Evolutionary conservation across 2,329 filamentous ascomycete species (phyloP), one percentile per base, ranked within the genome.

Genomic region (Sclerotinia spermophila): DNA sequence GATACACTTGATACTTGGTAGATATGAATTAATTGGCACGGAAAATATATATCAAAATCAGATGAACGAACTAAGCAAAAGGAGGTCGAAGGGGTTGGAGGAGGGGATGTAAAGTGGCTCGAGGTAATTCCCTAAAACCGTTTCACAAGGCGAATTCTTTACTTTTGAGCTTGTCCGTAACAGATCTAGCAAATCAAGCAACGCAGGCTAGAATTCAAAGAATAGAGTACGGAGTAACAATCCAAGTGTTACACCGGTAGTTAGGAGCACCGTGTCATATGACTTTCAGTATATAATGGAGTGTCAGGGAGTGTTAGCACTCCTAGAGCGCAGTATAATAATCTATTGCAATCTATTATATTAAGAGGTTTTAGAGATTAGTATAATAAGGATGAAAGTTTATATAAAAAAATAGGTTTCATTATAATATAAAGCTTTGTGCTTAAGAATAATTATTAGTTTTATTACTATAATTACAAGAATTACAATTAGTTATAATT

Each of bases 81-180:
- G 8, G 59, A 10, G 59, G 59, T 24, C 21, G 59, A 45, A 15
- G 40, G 27, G 27, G 6, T 15, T 27, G 42, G 44, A 44, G 5
- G 56, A 35, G 56, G 56, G 56, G 56, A 38, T 59, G 38, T 30
- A 27, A 51, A 33, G 35, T 62, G 59, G 59, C 17, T 62, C 59
- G 40, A 30, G 38, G 38, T 33, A 15, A 44, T 62, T 62, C 27
- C 17, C 8, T 62, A 62, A 27, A 62, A 42, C 30, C 24, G 30
- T 51, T 65, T 51, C 27, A 65, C 38, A 51, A 38, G 62, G 33
- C 62, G 62, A 62, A 21, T 33, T 35, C 60, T 62, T 35, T 62
- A 33, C 45, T 48, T 33, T 27, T 38, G 55, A 58, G 4, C 55
- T 35, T 51, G n/a, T 10, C 48, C 48, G n/a, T n/a, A 51, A 17